Conservation (phyloP, 352 stramenopile species). For the Pythium periplocum region DNA sequence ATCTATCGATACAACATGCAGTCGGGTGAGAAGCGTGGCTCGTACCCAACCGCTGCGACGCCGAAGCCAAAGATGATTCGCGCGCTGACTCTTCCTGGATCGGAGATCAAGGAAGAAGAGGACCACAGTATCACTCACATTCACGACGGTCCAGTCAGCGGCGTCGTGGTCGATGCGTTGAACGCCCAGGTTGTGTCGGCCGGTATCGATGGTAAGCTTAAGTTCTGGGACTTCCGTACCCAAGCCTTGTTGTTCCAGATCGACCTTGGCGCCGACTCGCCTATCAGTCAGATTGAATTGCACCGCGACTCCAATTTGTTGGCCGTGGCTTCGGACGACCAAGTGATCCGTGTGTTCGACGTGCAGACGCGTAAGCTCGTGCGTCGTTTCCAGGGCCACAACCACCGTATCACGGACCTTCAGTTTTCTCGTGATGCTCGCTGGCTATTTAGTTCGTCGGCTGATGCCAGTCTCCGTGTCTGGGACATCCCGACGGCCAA, state of each 20-base stretch:
- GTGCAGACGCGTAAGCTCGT: constrained; percentile 83
- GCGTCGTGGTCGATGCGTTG: constrained; percentile 83
- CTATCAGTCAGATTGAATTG: constrained; percentile 76
- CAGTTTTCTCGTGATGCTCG: constrained; percentile 87
- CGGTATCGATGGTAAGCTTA: constrained; percentile 83
- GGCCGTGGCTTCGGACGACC: constrained; percentile 84
- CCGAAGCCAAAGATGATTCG: constrained; percentile 60
- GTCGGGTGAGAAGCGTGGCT: constrained; percentile 88
- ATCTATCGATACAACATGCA: constrained; percentile 97
- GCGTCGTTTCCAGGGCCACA: constrained; percentile 80
- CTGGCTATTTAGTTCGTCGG: constrained; percentile 82
- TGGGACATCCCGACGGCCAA: constrained; percentile 94
- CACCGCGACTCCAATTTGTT: constrained; percentile 88
- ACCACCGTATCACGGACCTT: constrained; percentile 84
- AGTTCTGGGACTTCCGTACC: constrained; percentile 89
- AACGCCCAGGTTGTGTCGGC: constrained; percentile 79
- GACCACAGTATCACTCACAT: constrained; percentile 28
- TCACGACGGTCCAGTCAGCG: constrained; percentile 80
- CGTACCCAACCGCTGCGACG: constrained; percentile 83
- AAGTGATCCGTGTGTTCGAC: constrained; percentile 85
- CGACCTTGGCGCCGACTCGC: constrained; percentile 46
- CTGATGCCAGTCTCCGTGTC: constrained; percentile 87
- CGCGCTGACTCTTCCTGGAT: constrained; percentile 54
- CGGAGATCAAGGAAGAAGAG: constrained; percentile 25
- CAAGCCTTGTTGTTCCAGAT: constrained; percentile 64